A percentile compares a stretch with the other conserved stretches of the same genome.
Conservation (phyloP, 495 filamentous ascomycete genomes). For the Letharia lupina region DNA sequence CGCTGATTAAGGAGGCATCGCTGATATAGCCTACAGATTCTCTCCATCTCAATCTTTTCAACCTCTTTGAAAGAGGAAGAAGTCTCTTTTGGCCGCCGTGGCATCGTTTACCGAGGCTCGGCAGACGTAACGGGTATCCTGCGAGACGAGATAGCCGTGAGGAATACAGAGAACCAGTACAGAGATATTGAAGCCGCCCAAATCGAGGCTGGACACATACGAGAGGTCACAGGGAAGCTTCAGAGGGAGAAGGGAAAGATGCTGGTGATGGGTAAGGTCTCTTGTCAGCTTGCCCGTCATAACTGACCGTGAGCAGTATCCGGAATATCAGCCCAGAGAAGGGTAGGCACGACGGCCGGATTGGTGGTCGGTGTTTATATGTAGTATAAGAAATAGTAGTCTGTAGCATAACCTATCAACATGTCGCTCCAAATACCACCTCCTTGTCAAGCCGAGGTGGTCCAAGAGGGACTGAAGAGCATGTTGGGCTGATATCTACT, state of each 20-base stretch:
- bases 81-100: conserved; percentile 10
- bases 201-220: not conserved
- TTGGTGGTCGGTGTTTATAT: no score
- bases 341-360: no score
- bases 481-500: no score
- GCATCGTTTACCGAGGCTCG: not conserved
- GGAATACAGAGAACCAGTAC: not conserved
- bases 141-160: not conserved
- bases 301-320: no score
- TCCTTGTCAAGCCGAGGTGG: no score
- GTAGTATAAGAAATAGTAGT: no score
- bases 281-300: no score
- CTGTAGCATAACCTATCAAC: no score
- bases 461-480: no score
- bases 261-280: no score
- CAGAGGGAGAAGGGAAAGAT: not conserved
- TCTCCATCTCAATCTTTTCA: conserved; percentile 13
- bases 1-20: not conserved
- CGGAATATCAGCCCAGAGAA: no score
- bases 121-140: not conserved
- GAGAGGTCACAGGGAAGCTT: not conserved
- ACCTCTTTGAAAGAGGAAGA: not conserved
- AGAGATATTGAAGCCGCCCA: not conserved
- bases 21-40: not conserved
- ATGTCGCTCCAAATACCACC: no score